Evolutionary conservation across 208 protist genomes (phyloP).

Genomic region (Leishmania gerbilli): DNA sequence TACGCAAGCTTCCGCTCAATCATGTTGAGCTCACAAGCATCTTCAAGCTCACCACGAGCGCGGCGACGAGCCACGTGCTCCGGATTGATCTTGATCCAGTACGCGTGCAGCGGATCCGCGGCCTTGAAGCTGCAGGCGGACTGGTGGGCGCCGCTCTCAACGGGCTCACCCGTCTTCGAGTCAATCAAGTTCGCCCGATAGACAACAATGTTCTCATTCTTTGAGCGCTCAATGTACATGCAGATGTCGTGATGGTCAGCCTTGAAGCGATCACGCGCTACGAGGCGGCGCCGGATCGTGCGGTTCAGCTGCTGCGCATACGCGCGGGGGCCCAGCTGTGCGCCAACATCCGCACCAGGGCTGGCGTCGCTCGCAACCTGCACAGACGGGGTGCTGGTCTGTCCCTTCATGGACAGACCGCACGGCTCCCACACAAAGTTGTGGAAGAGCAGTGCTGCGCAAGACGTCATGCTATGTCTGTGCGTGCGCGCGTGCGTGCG

Average conservation of each 20-base stretch:
- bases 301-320: constrained; percentile 57
- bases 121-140: constrained; percentile 40
- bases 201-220: constrained; percentile 80
- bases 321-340: constrained; percentile 46
- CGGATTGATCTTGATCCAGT: constrained; percentile 79
- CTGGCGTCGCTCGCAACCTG: constrained; percentile 56
- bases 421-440: constrained; percentile 31
- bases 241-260: constrained; percentile 77
- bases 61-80: constrained; percentile 50
- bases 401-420: constrained; percentile 10
- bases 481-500: not conserved
- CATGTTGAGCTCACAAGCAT: constrained; percentile 65
- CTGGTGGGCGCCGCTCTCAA: constrained; percentile 26
- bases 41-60: constrained; percentile 36
- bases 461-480: constrained; percentile 39
- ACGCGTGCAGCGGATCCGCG: constrained; percentile 61
- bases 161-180: constrained; percentile 16
- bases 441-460: constrained; percentile 57
- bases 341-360: constrained; percentile 55
- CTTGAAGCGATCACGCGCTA: constrained; percentile 55
- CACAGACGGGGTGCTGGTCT: constrained; percentile 24
- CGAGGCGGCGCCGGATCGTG: constrained; percentile 34
- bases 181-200: constrained; percentile 57
- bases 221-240: constrained; percentile 83
- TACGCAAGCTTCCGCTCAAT: constrained; percentile 79